Percentiles rank a stretch among this genome's conserved stretches.
phyloP scores from a whole-genome alignment of 208 protist species.

The Strigomonas culicis region DNA sequence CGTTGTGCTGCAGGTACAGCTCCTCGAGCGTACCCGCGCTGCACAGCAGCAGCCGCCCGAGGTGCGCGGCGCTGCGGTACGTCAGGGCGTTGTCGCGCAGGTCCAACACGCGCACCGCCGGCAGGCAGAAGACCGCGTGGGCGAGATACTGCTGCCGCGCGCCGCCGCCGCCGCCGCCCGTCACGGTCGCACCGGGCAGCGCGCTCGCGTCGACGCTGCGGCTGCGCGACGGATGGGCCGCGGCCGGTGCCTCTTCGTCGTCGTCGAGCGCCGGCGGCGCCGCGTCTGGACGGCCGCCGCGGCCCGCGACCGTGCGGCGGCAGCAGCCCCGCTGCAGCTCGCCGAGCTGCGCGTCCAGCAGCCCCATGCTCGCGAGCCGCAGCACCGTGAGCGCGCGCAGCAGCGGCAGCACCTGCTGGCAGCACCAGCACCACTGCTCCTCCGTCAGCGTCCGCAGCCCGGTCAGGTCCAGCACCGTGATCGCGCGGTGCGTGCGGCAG shows the following conservation, averaged over 20 bases:
- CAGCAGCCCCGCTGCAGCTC: slow-evolving; percentile 41
- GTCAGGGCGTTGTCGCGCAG: slow-evolving; percentile 64
- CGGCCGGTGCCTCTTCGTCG: neutral
- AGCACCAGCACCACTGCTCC: slow-evolving; percentile 71
- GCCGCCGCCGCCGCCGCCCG: neutral
- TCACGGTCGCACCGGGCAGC: neutral
- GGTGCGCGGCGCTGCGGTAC: slow-evolving; percentile 44
- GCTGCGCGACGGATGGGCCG: neutral
- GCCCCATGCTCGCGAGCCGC: slow-evolving; percentile 36
- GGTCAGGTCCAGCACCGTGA: slow-evolving; percentile 53
- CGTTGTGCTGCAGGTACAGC: slow-evolving; percentile 51
- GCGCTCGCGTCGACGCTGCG: neutral
- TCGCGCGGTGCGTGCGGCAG: slow-evolving; percentile 29
- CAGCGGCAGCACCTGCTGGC: slow-evolving; percentile 43
- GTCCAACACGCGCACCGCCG: slow-evolving; percentile 54
- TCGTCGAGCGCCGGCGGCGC: neutral
- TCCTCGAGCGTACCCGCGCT: slow-evolving; percentile 59
- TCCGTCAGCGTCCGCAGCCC: slow-evolving; percentile 15
- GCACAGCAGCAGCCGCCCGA: slow-evolving; percentile 68
- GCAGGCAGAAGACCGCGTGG: slow-evolving; percentile 19
- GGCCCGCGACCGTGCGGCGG: neutral
- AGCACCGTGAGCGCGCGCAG: slow-evolving; percentile 46
- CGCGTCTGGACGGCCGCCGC: neutral
- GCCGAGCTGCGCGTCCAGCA: slow-evolving; percentile 48
- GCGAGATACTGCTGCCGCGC: slow-evolving; percentile 8